Conservation (phyloP, 352 stramenopile genomes). For the Globisporangium paddicum region DNA sequence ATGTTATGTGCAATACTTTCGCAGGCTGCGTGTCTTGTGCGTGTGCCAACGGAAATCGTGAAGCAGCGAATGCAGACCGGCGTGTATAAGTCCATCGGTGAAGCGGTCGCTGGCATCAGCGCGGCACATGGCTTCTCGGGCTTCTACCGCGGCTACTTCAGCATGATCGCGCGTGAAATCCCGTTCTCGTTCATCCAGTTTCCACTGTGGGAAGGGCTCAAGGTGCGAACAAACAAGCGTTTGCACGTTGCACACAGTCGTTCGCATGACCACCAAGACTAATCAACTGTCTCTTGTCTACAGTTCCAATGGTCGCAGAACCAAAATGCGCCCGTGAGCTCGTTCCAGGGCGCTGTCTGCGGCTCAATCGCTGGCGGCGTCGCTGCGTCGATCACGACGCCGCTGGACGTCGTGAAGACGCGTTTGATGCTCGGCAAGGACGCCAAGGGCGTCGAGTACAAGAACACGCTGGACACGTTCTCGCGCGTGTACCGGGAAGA, state of each 20-base stretch:
- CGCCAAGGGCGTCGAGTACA: conserved; percentile 90
- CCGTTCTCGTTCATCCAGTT: conserved; percentile 99
- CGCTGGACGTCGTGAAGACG: conserved; percentile 99
- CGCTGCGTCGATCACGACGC: conserved; percentile 97
- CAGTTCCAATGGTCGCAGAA: conserved; percentile 77
- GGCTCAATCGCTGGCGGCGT: conserved; percentile 94
- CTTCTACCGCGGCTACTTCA: conserved; percentile 97
- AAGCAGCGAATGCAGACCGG: conserved; percentile 99
- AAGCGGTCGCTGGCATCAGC: conserved; percentile 76
- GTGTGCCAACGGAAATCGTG: conserved; percentile 98
- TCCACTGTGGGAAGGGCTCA: conserved; percentile 97
- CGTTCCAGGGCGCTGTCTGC: conserved; percentile 92
- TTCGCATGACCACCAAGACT: background rate
- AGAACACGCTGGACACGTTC: conserved; percentile 88
- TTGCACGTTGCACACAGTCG: background rate
- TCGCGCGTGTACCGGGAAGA: conserved; percentile 90
- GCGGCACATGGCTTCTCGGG: conserved; percentile 71
- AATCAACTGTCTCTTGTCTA: background rate
- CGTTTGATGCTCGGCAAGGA: conserved; percentile 98
- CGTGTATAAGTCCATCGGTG: conserved; percentile 69
- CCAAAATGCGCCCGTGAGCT: conserved; percentile 76
- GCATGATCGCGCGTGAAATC: conserved; percentile 98
- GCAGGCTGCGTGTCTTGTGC: conserved; percentile 94
- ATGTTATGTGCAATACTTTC: background rate
- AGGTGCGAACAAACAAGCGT: conserved; percentile 43